Percentiles rank a stretch among this genome's conserved stretches.
Evolutionary conservation across 108 stramenopile species (phyloP).

Genomic region (Nannochloropsis salina): DNA sequence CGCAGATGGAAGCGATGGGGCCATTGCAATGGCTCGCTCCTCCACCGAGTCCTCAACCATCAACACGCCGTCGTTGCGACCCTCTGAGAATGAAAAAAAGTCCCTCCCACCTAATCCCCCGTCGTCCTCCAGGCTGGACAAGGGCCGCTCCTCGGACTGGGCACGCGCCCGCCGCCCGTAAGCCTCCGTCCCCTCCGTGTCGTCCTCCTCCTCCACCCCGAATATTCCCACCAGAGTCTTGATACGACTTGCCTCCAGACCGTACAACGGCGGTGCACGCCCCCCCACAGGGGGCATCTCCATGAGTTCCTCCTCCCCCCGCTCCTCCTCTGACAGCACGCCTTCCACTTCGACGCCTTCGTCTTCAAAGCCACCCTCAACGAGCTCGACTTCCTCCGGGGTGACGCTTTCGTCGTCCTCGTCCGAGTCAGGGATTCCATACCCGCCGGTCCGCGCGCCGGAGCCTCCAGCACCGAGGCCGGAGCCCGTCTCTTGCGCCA

Average conservation of each 20-base stretch:
- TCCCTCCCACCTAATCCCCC: background rate
- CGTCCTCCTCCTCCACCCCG: conserved; percentile 20
- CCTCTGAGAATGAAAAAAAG: background rate
- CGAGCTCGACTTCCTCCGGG: background rate
- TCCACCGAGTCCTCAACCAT: background rate
- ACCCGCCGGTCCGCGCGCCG: conserved; percentile 28
- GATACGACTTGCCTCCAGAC: background rate
- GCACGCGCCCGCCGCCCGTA: background rate
- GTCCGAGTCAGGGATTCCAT: background rate
- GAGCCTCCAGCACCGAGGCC: background rate
- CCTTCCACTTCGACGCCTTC: background rate
- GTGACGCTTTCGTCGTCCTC: background rate
- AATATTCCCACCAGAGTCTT: background rate
- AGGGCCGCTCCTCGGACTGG: background rate
- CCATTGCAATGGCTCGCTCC: background rate
- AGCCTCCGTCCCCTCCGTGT: background rate
- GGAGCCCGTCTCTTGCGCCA: too few relatives aligned
- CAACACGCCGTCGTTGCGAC: background rate
- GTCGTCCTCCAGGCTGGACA: background rate
- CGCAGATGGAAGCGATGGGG: background rate
- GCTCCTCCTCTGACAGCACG: background rate
- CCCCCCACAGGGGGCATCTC: background rate
- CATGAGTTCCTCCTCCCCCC: background rate
- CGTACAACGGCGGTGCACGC: background rate
- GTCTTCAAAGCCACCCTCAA: background rate